Conservation (phyloP, 140 eudicot genomes). For the Flaveria floridana region DNA sequence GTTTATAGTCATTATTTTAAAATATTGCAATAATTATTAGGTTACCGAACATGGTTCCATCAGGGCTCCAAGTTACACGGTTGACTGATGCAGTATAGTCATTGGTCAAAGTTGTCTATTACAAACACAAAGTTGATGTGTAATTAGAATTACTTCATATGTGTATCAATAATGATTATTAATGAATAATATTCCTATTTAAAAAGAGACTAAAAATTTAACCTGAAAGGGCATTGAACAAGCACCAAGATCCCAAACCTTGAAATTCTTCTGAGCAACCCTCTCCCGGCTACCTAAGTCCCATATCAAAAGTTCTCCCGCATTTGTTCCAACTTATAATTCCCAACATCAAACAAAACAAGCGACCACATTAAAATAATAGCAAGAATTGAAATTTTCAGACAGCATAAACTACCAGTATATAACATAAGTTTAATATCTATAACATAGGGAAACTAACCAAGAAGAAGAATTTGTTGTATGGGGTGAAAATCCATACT, state of each 20-base stretch:
- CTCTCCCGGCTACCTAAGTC: slow-evolving; percentile 60
- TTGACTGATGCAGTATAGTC: slow-evolving; percentile 67
- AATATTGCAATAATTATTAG: slow-evolving; percentile 8
- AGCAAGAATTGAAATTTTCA: not conserved
- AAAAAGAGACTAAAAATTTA: slow-evolving; percentile 19
- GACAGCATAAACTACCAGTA: slow-evolving; percentile 11
- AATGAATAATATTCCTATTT: not conserved
- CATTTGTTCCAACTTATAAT: slow-evolving; percentile 65
- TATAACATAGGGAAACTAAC: slow-evolving; percentile 43
- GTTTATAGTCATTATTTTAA: not conserved
- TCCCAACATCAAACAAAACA: slow-evolving; percentile 18
- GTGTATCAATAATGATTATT: not conserved
- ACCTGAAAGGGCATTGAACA: slow-evolving; percentile 66
- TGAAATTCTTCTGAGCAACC: slow-evolving; percentile 56
- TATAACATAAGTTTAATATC: not conserved
- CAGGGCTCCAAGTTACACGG: slow-evolving; percentile 75
- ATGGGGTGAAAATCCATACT: slow-evolving; percentile 81
- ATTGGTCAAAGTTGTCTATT: slow-evolving; percentile 58
- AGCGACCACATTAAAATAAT: slow-evolving; percentile 13
- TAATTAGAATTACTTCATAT: not conserved
- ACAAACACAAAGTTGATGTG: slow-evolving; percentile 26
- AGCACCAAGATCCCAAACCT: slow-evolving; percentile 60
- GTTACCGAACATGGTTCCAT: slow-evolving; percentile 67
- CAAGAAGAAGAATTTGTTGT: slow-evolving; percentile 68
- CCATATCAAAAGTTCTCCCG: slow-evolving; percentile 66